phyloP scores from a whole-genome alignment of 2,329 filamentous ascomycete genomes.

The Scedosporium apiospermum region DNA sequence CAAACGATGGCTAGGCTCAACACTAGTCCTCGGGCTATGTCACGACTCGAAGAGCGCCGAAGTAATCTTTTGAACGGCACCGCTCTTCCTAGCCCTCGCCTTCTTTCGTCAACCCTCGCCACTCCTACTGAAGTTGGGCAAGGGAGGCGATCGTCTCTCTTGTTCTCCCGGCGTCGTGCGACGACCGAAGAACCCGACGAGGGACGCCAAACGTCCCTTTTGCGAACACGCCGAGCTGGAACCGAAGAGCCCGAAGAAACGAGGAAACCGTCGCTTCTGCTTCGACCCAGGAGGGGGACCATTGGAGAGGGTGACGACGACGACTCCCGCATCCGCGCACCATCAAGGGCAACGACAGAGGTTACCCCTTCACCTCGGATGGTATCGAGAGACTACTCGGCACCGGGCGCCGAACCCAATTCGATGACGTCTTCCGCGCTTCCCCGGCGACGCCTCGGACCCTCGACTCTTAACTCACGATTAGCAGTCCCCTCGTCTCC shows the following conservation, averaged over 20 bases:
- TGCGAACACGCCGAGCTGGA: slow-evolving; percentile 32
- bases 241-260: slow-evolving; percentile 38
- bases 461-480: slow-evolving; percentile 36
- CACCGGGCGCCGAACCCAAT: slow-evolving; percentile 17
- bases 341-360: slow-evolving; percentile 51
- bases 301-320: slow-evolving; percentile 37
- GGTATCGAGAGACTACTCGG: slow-evolving; percentile 27
- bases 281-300: slow-evolving; percentile 36
- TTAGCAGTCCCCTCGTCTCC: slow-evolving; percentile 19
- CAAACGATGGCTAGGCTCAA: slow-evolving; percentile 25
- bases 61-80: slow-evolving; percentile 34
- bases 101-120: slow-evolving; percentile 29
- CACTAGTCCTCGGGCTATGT: slow-evolving; percentile 37
- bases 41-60: slow-evolving; percentile 45
- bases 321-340: slow-evolving; percentile 40
- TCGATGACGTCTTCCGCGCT: slow-evolving; percentile 34
- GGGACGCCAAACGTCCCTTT: slow-evolving; percentile 37
- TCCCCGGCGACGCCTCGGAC: slow-evolving; percentile 42
- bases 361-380: slow-evolving; percentile 26
- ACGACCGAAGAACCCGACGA: slow-evolving; percentile 42
- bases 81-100: slow-evolving; percentile 36
- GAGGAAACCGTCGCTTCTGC: slow-evolving; percentile 29
- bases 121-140: slow-evolving; percentile 8
- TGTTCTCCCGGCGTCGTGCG: slow-evolving; percentile 35
- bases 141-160: slow-evolving; percentile 43